A percentile compares a stretch with the other conserved stretches of the same genome.
Evolutionary conservation across 495 filamentous ascomycete genomes (phyloP).

Genomic region (Hypoxylon trugodes): DNA sequence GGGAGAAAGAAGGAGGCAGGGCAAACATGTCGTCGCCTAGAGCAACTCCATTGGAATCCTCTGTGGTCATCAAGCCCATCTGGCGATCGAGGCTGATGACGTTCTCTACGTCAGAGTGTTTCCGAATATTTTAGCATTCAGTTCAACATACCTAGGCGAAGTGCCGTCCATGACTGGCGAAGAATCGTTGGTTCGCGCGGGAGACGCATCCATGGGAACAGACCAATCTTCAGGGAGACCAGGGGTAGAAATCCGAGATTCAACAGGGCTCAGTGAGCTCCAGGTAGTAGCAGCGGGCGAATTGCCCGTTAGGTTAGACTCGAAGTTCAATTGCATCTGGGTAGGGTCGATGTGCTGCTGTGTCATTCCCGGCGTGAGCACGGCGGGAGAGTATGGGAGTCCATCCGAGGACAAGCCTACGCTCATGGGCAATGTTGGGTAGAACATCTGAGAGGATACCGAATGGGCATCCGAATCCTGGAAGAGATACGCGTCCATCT

Average conservation of each 20-base stretch:
- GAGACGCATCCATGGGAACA: constrained; percentile 51
- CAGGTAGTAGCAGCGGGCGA: constrained; percentile 56
- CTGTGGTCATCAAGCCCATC: constrained; percentile 51
- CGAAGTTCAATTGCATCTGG: constrained; percentile 56
- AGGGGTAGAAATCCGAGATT: constrained; percentile 59
- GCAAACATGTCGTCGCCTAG: constrained; percentile 55
- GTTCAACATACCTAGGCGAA: constrained; percentile 59
- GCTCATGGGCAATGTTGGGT: constrained; percentile 50
- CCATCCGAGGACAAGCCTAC: constrained; percentile 52
- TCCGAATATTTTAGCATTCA: constrained; percentile 31
- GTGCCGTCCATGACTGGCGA: constrained; percentile 56
- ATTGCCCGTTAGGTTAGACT: constrained; percentile 50
- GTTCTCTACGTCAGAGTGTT: constrained; percentile 40
- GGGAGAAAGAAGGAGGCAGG: constrained; percentile 54
- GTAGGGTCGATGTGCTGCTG: constrained; percentile 53
- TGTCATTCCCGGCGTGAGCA: constrained; percentile 47
- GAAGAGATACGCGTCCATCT: constrained; percentile 57
- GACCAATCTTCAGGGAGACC: constrained; percentile 58
- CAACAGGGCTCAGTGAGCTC: constrained; percentile 59
- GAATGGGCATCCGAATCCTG: constrained; percentile 57
- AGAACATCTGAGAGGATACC: constrained; percentile 52
- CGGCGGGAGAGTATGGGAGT: constrained; percentile 50
- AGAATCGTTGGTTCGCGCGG: constrained; percentile 55
- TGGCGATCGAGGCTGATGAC: constrained; percentile 46
- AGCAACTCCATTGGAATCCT: constrained; percentile 52